Evolutionary conservation across 768 basidiomycete genomes (phyloP), one percentile per base, ranked within the genome.

Genomic region (Pleurotus citrinopileatus): DNA sequence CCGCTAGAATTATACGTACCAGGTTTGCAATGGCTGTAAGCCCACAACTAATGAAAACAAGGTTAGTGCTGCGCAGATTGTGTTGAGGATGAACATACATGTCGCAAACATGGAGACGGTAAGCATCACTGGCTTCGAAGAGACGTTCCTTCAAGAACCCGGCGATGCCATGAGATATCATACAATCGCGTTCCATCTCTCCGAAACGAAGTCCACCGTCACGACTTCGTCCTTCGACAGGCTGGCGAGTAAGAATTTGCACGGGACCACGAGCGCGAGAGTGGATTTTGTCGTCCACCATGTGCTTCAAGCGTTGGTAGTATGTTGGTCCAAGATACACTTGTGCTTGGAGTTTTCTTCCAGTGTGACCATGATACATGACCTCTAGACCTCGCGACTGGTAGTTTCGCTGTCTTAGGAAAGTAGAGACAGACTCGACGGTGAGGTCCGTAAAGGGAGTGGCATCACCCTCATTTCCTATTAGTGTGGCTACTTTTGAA

Each of bases 111-210:
- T 98, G 95, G 32, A 98, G 72, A 38, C 95, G 86, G 71, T 96
- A 96, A 8, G 91, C 92, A 67, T 94, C 88, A 65, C 89, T 91
- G 26, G 91, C 93, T 66, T 94, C 92, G 62, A 94, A 94, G 68
- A 98, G 76, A 55, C 97, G 88, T 74, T 98, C 97, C 73, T 98
- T 98, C 71, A 98, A 71, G 84, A 98, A 98, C 1, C 84, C 93
- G 42, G 97, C 96, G 59, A 98, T 94, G 67, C 97, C 97, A 75
- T 99, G 97, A 20, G 97, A 97, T 57, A 99, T 96, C 97, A 99
- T 99, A 69, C 97, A 98, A 82, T 98, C 96, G 69, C 94, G 91
- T 67, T 99, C 97, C 97, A 99, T 99, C 81, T 99, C 97, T 79
- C 97, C 97, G 78, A 99, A 99, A 64, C 97, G 94, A 59, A 99